phyloP scores from a whole-genome alignment of 345 rosid genomes.

The Brassica juncea region DNA sequence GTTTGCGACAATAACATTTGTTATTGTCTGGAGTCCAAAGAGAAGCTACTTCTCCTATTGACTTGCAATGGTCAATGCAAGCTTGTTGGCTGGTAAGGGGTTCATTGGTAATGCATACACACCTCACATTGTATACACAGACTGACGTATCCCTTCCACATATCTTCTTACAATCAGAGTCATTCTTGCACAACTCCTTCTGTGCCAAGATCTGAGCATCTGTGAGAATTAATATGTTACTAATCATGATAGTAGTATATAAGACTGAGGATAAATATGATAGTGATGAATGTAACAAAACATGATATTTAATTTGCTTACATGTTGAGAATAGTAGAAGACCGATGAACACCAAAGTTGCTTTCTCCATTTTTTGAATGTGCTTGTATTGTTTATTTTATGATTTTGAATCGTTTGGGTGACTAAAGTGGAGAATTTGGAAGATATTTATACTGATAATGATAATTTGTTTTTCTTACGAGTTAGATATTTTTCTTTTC shows the following conservation, averaged over 20 bases:
- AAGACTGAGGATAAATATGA: not conserved
- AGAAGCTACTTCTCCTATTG: not conserved
- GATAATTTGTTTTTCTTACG: not conserved
- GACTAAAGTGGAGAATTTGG: not conserved
- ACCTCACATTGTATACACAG: not conserved
- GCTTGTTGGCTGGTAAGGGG: not conserved
- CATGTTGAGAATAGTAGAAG: constrained; percentile 24
- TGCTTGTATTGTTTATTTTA: not conserved
- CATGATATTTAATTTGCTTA: not conserved
- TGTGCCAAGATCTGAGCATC: constrained; percentile 6
- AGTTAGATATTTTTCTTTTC: not conserved
- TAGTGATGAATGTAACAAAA: not conserved
- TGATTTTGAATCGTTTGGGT: constrained; percentile 4
- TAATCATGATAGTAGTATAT: not conserved
- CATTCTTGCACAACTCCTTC: not conserved
- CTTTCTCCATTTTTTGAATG: constrained; percentile 19
- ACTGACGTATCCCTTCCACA: not conserved
- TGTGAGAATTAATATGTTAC: not conserved
- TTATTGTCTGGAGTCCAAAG: not conserved
- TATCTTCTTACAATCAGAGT: not conserved
- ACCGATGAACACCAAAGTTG: constrained; percentile 16
- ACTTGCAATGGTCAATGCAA: constrained; percentile 10
- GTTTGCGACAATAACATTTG: not conserved
- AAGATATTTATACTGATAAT: not conserved
- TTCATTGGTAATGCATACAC: not conserved